Base-by-base conservation (phyloP, 2,329 filamentous ascomycete genomes). In the Xylariaceae sp. region DNA sequence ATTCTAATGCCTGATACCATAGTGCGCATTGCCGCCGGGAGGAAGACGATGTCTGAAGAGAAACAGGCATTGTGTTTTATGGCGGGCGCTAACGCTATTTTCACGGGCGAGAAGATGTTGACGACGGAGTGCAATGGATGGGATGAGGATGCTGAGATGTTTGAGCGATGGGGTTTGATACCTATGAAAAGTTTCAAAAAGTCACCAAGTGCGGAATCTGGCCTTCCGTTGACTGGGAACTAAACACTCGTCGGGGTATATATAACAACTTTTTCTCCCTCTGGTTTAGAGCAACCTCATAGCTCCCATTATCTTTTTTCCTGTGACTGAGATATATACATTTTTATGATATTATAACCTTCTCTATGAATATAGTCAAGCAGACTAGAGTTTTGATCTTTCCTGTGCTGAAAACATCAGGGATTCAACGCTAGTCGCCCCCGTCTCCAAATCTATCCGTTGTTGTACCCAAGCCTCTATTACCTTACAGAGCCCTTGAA, bases 91-190 rank as follows among this genome's bases (percentile, higher is more conserved):
- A 96, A 96, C 64, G 91, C 91, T n/a, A 87, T 96, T 33, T 96
- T 96, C 67, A 96, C 91, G 0, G 91, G 91, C 10, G 91, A 96
- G 75, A 96, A 93, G 79, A 96, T 96, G 91, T 70, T 96, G 72
- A 96, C 91, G 5, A 96, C 91, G 0, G 89, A 91, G 51, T 95
- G 90, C 68, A 92, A 90, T 61, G 89, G 90, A 31, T 96, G 89
- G 89, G 90, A 94, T 57, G 89, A 95, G 71, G 91, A 96, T 65
- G 85, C 82, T 57, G 84, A 75, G 41, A 89, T 96, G 84, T 95
- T 96, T 73, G 81, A 85, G 2, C 80, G 83, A 47, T 96, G 90
- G 88, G 91, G 91, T 0, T 73, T 94, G 53, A 78, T 82, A 64
- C 88, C 90, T 1, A 96, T 96, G 90, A 62, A 72, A 75, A 67